A percentile compares a stretch with the other conserved stretches of the same genome.
These are phyloP conservation scores for Pichia pseudocactophila DNA, from an alignment of 805 yeast species.

Conservation along the genomic window DNA sequence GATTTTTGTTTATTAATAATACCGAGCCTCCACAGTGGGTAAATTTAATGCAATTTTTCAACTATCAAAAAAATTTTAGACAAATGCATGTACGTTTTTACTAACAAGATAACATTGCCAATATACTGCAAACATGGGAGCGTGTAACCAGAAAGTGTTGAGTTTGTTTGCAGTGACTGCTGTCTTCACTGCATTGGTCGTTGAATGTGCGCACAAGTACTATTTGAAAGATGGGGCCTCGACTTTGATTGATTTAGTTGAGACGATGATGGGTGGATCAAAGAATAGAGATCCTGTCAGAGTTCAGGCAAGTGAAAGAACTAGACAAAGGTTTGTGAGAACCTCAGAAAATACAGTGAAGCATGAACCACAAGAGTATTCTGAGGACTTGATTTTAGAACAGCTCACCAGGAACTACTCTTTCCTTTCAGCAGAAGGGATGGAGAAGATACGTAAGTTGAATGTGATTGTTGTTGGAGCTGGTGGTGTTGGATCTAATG, in stretches of 20 bases:
- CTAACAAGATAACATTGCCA: too few relatives aligned
- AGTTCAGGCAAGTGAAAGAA: not conserved
- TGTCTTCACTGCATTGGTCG: constrained; percentile 4
- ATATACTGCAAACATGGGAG: constrained; percentile 1
- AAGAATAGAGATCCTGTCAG: too few relatives aligned
- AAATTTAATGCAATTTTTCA: too few relatives aligned
- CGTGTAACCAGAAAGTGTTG: not conserved
- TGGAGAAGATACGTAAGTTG: constrained; percentile 60
- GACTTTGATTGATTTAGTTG: constrained; percentile 8
- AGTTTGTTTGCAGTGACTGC: constrained; percentile 4
- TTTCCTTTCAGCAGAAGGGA: constrained; percentile 80
- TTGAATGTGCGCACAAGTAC: constrained; percentile 6
- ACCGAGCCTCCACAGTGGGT: too few relatives aligned
- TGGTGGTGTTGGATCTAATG: constrained; percentile 99
- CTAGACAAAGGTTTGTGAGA: not conserved
- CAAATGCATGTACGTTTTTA: too few relatives aligned
- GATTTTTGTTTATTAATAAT: not conserved
- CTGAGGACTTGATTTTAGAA: constrained; percentile 73
- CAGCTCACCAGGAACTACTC: constrained; percentile 93
- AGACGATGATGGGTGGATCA: not conserved
- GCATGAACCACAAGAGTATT: constrained; percentile 21
- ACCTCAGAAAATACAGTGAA: constrained; percentile 11
- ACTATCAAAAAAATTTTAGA: too few relatives aligned
- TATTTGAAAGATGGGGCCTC: constrained; percentile 2
- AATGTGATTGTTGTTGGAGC: constrained; percentile 80